Conservation (phyloP, 2,329 filamentous ascomycete genomes). For the Fusarium sulawesiense region DNA sequence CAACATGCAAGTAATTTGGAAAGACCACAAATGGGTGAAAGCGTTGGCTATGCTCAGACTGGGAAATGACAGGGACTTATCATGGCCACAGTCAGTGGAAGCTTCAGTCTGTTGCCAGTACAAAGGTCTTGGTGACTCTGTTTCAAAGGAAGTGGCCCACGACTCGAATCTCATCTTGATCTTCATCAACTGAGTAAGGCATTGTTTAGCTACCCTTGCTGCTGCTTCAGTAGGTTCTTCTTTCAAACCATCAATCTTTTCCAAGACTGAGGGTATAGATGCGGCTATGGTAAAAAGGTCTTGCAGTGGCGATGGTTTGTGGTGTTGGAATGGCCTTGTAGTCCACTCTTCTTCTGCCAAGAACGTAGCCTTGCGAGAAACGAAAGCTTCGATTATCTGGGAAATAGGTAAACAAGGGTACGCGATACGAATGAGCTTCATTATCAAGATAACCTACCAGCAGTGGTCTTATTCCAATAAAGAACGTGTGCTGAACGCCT, state of each 20-base stretch:
- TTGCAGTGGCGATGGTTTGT: background rate
- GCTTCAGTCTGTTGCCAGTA: background rate
- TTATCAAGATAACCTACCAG: background rate
- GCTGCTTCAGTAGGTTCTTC: background rate
- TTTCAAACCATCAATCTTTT: background rate
- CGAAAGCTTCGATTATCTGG: background rate
- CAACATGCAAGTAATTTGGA: background rate
- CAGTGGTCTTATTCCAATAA: background rate
- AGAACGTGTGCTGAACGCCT: background rate
- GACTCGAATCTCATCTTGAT: background rate
- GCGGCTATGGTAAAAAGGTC: background rate
- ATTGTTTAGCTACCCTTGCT: background rate
- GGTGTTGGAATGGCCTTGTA: background rate
- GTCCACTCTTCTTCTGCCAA: background rate
- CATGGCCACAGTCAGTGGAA: background rate
- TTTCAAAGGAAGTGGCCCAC: background rate
- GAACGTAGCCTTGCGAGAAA: background rate
- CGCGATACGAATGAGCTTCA: background rate
- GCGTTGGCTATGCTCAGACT: background rate
- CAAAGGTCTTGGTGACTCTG: background rate
- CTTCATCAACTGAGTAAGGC: background rate
- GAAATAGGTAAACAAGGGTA: background rate
- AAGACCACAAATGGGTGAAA: background rate
- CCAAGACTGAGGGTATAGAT: background rate
- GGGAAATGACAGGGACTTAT: background rate